A percentile compares a stretch with the other conserved stretches of the same genome.
Conservation (phyloP, 306 rosid genomes). For the Prunus fruticosa region DNA sequence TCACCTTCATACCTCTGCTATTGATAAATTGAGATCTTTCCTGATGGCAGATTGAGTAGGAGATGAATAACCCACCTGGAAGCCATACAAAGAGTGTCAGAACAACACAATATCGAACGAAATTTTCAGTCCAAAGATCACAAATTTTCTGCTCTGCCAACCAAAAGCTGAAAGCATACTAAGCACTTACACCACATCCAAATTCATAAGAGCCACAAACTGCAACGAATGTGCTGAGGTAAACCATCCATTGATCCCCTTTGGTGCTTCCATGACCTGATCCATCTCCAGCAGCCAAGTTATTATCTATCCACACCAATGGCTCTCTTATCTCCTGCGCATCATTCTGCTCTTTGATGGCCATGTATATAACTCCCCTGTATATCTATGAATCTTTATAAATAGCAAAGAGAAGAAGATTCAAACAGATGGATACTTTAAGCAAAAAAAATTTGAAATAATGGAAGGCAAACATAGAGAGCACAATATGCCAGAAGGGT, state of each 20-base stretch:
- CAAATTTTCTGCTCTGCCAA: neutral
- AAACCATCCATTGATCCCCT: slow-evolving; percentile 74
- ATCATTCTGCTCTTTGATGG: slow-evolving; percentile 38
- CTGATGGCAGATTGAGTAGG: slow-evolving; percentile 71
- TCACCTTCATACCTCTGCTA: slow-evolving; percentile 54
- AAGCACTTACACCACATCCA: slow-evolving; percentile 68
- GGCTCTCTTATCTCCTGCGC: slow-evolving; percentile 37
- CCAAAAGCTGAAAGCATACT: neutral
- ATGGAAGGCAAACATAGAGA: neutral
- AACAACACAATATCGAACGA: neutral
- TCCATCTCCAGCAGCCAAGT: slow-evolving; percentile 19
- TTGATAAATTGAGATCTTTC: slow-evolving; percentile 56
- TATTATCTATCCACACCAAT: slow-evolving; percentile 25
- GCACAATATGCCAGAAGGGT: neutral
- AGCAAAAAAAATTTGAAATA: slow-evolving; percentile 10
- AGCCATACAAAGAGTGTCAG: slow-evolving; percentile 14
- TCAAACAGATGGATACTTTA: slow-evolving; percentile 2
- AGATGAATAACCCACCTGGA: slow-evolving; percentile 87
- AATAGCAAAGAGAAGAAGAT: slow-evolving; percentile 4
- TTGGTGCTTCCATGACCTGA: slow-evolving; percentile 15
- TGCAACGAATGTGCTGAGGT: slow-evolving; percentile 70
- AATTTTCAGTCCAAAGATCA: neutral
- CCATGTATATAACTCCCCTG: slow-evolving; percentile 34
- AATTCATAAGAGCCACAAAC: slow-evolving; percentile 89
- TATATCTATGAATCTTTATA: neutral